A percentile compares a stretch with the other conserved stretches of the same genome.
Evolutionary conservation across 768 basidiomycete species (phyloP).

Genomic region (Cubamyces sp.): DNA sequence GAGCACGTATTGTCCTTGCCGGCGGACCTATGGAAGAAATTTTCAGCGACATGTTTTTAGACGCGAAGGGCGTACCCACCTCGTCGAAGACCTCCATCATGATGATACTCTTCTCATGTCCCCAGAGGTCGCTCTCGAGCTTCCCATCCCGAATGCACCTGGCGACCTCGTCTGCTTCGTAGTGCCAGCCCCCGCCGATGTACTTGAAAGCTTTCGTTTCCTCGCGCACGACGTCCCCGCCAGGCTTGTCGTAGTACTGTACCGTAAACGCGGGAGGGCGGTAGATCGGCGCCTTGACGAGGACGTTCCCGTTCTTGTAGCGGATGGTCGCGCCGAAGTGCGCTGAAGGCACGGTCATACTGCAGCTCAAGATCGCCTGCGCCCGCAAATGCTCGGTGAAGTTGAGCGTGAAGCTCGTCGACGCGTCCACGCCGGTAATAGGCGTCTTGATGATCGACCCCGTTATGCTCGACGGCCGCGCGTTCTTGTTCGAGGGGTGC

Average conservation of each 20-base stretch:
- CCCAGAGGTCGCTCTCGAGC: conserved; percentile 74
- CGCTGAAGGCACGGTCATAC: conserved; percentile 54
- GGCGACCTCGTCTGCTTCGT: conserved; percentile 88
- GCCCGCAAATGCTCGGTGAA: conserved; percentile 68
- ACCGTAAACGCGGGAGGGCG: conserved; percentile 69
- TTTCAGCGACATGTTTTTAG: background rate
- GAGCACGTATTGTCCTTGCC: conserved; percentile 66
- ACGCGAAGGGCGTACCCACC: conserved; percentile 44
- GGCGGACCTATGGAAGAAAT: conserved; percentile 51
- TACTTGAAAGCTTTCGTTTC: conserved; percentile 64
- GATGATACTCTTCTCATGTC: conserved; percentile 76
- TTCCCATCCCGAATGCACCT: conserved; percentile 75
- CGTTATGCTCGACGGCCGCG: conserved; percentile 58
- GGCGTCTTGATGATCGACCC: conserved; percentile 81
- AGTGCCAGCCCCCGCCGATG: conserved; percentile 76
- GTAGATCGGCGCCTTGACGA: conserved; percentile 66
- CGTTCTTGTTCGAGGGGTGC: conserved; percentile 68
- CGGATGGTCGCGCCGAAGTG: conserved; percentile 67
- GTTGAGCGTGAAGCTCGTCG: conserved; percentile 73
- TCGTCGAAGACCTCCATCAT: conserved; percentile 88
- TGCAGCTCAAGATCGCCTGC: conserved; percentile 74
- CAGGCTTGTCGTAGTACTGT: conserved; percentile 55
- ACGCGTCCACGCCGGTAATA: conserved; percentile 77
- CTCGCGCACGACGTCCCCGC: conserved; percentile 50
- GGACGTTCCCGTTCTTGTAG: conserved; percentile 73